Conservation (phyloP, 2,329 filamentous ascomycete genomes). For the Clarireedia paspali region DNA sequence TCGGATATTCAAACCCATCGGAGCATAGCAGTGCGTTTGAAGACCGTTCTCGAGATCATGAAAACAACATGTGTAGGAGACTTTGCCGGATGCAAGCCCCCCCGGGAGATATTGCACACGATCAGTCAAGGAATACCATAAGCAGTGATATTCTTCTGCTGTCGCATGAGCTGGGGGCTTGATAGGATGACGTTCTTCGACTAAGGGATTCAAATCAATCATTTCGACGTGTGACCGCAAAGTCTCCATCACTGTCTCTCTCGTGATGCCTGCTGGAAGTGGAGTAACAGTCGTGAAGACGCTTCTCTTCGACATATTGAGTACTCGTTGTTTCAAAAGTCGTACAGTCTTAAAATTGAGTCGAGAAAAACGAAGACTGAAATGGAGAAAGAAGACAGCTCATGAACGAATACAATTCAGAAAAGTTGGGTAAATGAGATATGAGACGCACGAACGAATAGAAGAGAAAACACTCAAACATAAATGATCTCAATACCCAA, state of each 20-base stretch:
- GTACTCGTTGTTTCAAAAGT: not conserved
- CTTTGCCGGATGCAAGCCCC: slow-evolving; percentile 51
- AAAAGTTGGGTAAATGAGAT: too few species aligned
- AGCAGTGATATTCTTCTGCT: slow-evolving; percentile 62
- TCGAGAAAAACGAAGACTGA: not conserved
- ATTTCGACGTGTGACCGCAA: slow-evolving; percentile 74
- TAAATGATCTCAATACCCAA: not conserved
- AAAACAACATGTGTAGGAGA: slow-evolving; percentile 76
- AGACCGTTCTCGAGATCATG: slow-evolving; percentile 65
- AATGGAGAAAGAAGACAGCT: not conserved
- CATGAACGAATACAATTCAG: too few species aligned
- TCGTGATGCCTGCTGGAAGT: slow-evolving; percentile 59
- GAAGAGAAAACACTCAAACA: not conserved
- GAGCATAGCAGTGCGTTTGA: slow-evolving; percentile 78
- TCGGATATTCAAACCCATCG: slow-evolving; percentile 71
- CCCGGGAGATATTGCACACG: slow-evolving; percentile 68
- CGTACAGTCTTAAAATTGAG: not conserved
- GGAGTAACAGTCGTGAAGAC: slow-evolving; percentile 74
- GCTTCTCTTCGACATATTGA: slow-evolving; percentile 31
- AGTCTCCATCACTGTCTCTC: slow-evolving; percentile 64
- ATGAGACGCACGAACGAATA: not conserved
- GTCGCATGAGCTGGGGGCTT: slow-evolving; percentile 58
- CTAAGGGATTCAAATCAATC: slow-evolving; percentile 58
- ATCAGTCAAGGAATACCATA: slow-evolving; percentile 77
- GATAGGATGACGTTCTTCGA: slow-evolving; percentile 63